Conservation (phyloP, 192 early-diverging fungal species). For the Coemansia sp. region DNA sequence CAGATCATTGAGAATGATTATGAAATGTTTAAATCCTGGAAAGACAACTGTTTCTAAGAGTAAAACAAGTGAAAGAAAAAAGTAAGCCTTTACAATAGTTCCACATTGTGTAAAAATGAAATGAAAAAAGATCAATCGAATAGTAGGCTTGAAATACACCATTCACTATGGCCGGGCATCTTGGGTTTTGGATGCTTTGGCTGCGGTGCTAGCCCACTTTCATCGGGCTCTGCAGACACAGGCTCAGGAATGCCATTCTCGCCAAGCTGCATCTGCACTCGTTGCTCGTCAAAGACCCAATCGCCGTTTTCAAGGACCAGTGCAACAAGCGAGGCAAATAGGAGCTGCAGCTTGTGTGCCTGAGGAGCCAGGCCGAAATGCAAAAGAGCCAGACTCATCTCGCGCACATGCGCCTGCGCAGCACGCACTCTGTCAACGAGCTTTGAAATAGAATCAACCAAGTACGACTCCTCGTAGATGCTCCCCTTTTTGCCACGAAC, state of each 20-base stretch:
- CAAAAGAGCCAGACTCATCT: conserved; percentile 56
- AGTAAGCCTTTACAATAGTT: too few species aligned
- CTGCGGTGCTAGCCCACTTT: conserved; percentile 21
- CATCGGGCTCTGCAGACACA: conserved; percentile 23
- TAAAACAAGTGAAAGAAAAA: too few species aligned
- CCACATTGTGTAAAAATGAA: too few species aligned
- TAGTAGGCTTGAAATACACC: not conserved
- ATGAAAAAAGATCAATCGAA: not conserved
- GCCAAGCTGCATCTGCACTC: conserved; percentile 26
- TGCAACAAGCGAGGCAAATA: conserved; percentile 53
- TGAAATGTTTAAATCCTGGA: too few species aligned
- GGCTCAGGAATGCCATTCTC: conserved; percentile 25
- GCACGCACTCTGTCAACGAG: conserved; percentile 32
- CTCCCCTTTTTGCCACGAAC: conserved; percentile 87
- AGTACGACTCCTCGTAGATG: conserved; percentile 87
- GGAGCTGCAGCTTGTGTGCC: conserved; percentile 55
- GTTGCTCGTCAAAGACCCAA: conserved; percentile 57
- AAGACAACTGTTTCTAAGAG: too few species aligned
- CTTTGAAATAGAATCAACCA: conserved; percentile 65
- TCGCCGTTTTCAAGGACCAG: conserved; percentile 37
- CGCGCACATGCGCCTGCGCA: conserved; percentile 56
- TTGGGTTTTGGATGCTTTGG: conserved; percentile 32
- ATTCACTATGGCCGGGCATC: not conserved
- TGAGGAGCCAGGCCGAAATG: conserved; percentile 51
- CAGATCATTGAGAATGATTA: too few species aligned